Percentiles rank a stretch among this genome's conserved stretches.
phyloP scores from a whole-genome alignment of 2,329 filamentous ascomycete genomes.

The Bisporella sp. region DNA sequence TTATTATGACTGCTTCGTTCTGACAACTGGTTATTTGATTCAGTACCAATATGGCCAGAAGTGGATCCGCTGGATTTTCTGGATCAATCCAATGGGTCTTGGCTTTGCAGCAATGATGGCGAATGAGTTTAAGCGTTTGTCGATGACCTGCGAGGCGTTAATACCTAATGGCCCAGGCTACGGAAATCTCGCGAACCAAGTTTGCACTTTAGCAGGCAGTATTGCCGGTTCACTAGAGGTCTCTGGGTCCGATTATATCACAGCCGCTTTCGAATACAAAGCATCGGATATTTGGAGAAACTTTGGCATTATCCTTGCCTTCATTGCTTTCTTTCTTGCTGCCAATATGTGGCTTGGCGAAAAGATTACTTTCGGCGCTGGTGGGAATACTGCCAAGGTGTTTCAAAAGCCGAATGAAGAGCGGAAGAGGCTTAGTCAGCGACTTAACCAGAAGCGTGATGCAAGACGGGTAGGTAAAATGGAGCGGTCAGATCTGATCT shows the following conservation, averaged over 20 bases:
- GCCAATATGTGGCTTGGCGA: constrained; percentile 68
- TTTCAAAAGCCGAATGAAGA: constrained; percentile 63
- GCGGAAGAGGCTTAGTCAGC: constrained; percentile 45
- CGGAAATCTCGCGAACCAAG: constrained; percentile 48
- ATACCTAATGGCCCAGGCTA: constrained; percentile 50
- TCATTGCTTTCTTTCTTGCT: constrained; percentile 65
- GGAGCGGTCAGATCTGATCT: constrained; percentile 26
- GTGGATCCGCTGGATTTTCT: constrained; percentile 57
- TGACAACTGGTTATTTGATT: constrained; percentile 35
- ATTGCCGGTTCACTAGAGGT: constrained; percentile 42
- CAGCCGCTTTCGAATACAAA: constrained; percentile 48
- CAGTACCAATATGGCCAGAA: constrained; percentile 44
- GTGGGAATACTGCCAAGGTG: constrained; percentile 59
- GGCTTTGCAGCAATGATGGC: constrained; percentile 56
- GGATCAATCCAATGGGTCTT: constrained; percentile 42
- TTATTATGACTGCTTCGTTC: constrained; percentile 33
- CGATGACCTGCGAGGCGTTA: constrained; percentile 52
- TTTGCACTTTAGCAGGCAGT: constrained; percentile 56
- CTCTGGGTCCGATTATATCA: constrained; percentile 46
- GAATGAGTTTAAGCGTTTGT: constrained; percentile 52
- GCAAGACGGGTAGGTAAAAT: constrained; percentile 40
- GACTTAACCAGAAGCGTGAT: constrained; percentile 39
- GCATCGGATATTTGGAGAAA: constrained; percentile 57
- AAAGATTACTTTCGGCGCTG: constrained; percentile 51
- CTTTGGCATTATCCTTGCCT: constrained; percentile 65